Evolutionary conservation across 2,329 filamentous ascomycete species (phyloP).

Genomic region (Hypocrella siamensis): DNA sequence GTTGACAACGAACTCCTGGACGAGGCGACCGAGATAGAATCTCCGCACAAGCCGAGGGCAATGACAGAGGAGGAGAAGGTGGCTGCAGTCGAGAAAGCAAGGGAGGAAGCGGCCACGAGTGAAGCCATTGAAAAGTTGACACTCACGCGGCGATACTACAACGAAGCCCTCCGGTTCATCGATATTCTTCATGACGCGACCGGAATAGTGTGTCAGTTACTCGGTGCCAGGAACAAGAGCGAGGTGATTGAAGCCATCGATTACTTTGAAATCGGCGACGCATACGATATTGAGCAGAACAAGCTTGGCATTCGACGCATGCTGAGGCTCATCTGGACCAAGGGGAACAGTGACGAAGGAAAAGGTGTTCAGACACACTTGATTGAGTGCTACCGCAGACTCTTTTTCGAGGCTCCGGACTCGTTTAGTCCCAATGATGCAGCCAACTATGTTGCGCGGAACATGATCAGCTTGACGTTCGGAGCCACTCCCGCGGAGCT

Average conservation of each 20-base stretch:
- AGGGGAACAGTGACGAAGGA: slow-evolving; percentile 96
- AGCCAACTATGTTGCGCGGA: slow-evolving; percentile 88
- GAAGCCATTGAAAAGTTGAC: slow-evolving; percentile 81
- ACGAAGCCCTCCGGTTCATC: slow-evolving; percentile 88
- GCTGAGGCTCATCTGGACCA: slow-evolving; percentile 96
- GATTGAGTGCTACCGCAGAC: slow-evolving; percentile 87
- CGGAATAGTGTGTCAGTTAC: slow-evolving; percentile 64
- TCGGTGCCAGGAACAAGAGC: slow-evolving; percentile 92
- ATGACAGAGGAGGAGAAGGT: slow-evolving; percentile 71
- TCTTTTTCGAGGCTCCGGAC: slow-evolving; percentile 92
- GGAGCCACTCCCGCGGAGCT: slow-evolving; percentile 88
- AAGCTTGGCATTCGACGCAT: slow-evolving; percentile 87
- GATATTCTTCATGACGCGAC: slow-evolving; percentile 78
- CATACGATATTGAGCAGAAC: slow-evolving; percentile 89
- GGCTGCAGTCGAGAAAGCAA: slow-evolving; percentile 60
- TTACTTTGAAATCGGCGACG: slow-evolving; percentile 89
- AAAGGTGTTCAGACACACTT: slow-evolving; percentile 95
- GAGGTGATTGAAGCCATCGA: slow-evolving; percentile 99
- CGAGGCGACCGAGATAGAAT: slow-evolving; percentile 70
- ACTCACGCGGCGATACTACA: slow-evolving; percentile 77
- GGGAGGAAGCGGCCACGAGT: slow-evolving; percentile 75
- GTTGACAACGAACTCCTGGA: slow-evolving; percentile 70
- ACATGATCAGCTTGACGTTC: slow-evolving; percentile 98
- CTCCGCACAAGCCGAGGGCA: slow-evolving; percentile 45
- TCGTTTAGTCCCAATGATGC: slow-evolving; percentile 78